Percentiles rank a stretch among this genome's conserved stretches.
These are phyloP conservation scores for Priceomyces castillae DNA, from an alignment of 805 yeast species.

Conservation along the genomic window DNA sequence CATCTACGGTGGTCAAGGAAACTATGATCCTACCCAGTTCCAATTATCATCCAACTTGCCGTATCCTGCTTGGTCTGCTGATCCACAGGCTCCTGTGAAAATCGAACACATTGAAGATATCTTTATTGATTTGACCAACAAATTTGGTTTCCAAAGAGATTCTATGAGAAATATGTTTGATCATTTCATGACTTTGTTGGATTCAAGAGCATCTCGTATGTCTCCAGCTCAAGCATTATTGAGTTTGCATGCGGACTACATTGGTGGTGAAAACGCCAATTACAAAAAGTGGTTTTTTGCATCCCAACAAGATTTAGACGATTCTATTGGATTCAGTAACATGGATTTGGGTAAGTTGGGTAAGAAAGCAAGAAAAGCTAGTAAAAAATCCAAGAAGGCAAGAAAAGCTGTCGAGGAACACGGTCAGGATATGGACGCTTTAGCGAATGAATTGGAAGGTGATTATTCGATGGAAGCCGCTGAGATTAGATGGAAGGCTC, in stretches of 20 bases:
- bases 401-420: conserved; percentile 65
- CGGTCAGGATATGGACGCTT: conserved; percentile 57
- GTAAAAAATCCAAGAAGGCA: conserved; percentile 77
- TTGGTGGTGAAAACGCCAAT: conserved; percentile 84
- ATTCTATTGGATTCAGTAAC: conserved; percentile 77
- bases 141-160: conserved; percentile 88
- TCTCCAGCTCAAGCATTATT: conserved; percentile 83
- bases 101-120: conserved; percentile 84
- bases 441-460: conserved; percentile 72
- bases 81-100: conserved; percentile 81
- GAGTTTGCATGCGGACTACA: conserved; percentile 81
- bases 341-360: conserved; percentile 75
- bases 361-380: conserved; percentile 76
- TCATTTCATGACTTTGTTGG: conserved; percentile 79
- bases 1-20: conserved; percentile 65
- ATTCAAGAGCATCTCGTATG: conserved; percentile 84
- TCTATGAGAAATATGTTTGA: conserved; percentile 91
- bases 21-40: conserved; percentile 58
- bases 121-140: conserved; percentile 77
- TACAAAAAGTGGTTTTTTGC: conserved; percentile 88
- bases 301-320: conserved; percentile 83
- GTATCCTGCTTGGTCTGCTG: conserved; percentile 99
- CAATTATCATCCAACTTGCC: conserved; percentile 84
- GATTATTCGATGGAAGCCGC: conserved; percentile 81
- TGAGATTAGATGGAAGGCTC: conserved; percentile 84